These are phyloP conservation scores for Senna siamea DNA, from an alignment of 306 rosid genomes.

Conservation along the genomic window DNA sequence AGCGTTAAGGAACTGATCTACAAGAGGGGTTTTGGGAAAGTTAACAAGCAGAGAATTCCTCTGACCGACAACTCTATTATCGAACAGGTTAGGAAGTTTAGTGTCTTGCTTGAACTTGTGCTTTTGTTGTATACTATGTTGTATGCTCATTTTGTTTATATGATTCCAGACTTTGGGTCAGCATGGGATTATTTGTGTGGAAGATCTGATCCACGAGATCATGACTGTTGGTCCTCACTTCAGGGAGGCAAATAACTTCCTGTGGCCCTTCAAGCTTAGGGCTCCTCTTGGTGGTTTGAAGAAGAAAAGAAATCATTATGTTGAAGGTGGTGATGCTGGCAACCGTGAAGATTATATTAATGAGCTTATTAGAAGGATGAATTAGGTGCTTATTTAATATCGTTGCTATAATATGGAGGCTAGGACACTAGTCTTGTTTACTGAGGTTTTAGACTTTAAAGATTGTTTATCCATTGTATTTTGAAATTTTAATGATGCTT, in stretches of 20 bases:
- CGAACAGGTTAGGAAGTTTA: slow-evolving; percentile 56
- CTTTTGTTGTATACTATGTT: background rate
- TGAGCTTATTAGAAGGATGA: slow-evolving; percentile 83
- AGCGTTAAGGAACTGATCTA: slow-evolving; percentile 77
- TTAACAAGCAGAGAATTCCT: slow-evolving; percentile 69
- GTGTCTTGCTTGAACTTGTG: background rate
- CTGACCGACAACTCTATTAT: slow-evolving; percentile 70
- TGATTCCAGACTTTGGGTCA: slow-evolving; percentile 66
- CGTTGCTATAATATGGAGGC: background rate
- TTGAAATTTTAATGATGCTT: slow-evolving; percentile 9
- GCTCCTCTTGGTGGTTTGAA: slow-evolving; percentile 79
- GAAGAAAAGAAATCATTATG: slow-evolving; percentile 83
- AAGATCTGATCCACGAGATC: slow-evolving; percentile 81
- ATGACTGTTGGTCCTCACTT: slow-evolving; percentile 82
- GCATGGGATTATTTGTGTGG: slow-evolving; percentile 70
- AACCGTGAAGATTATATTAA: slow-evolving; percentile 69
- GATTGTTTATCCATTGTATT: background rate
- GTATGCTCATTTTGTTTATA: background rate
- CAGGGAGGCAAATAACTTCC: slow-evolving; percentile 78
- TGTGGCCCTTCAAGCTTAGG: slow-evolving; percentile 85
- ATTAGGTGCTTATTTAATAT: slow-evolving; percentile 42
- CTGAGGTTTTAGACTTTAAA: slow-evolving; percentile 26
- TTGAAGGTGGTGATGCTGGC: slow-evolving; percentile 86
- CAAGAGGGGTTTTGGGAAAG: slow-evolving; percentile 79
- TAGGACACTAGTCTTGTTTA: slow-evolving; percentile 1